Evolutionary conservation across 2,329 filamentous ascomycete species (phyloP).

Genomic region (Capronia americana): DNA sequence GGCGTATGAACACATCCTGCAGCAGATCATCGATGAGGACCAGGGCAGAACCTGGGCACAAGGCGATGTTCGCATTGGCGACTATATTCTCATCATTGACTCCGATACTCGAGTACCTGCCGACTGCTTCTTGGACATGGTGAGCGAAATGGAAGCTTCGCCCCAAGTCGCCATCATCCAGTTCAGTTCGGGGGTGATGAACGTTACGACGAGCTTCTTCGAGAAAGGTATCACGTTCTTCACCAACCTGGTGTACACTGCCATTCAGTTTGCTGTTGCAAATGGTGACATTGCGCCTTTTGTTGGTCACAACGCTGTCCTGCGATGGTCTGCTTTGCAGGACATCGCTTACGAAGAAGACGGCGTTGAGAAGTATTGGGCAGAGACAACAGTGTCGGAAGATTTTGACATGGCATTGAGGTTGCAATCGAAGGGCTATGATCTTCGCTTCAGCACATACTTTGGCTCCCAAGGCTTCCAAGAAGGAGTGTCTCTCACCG

Average conservation of each 20-base stretch:
- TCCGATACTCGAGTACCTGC: conserved; percentile 72
- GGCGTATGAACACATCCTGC: conserved; percentile 58
- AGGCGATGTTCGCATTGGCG: conserved; percentile 83
- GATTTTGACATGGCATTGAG: conserved; percentile 79
- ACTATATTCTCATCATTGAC: conserved; percentile 74
- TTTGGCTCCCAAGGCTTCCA: conserved; percentile 72
- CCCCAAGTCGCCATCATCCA: conserved; percentile 75
- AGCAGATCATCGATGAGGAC: conserved; percentile 61
- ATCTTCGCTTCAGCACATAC: conserved; percentile 72
- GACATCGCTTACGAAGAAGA: conserved; percentile 60
- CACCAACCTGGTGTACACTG: conserved; percentile 77
- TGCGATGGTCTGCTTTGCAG: conserved; percentile 71
- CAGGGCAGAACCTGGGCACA: conserved; percentile 69
- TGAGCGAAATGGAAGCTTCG: conserved; percentile 73
- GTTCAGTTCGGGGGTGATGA: conserved; percentile 77
- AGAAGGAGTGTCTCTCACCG: conserved; percentile 81
- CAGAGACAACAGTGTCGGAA: conserved; percentile 75
- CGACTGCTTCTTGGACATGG: conserved; percentile 73
- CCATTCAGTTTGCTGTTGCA: conserved; percentile 72
- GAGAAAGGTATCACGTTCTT: conserved; percentile 80
- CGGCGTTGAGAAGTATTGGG: conserved; percentile 72
- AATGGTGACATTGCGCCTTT: conserved; percentile 77
- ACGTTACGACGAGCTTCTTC: conserved; percentile 73
- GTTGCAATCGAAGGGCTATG: conserved; percentile 71
- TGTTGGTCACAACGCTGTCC: conserved; percentile 77